Conservation (phyloP, 1,284 basidiomycete species). For the Amylostereum areolatum region DNA sequence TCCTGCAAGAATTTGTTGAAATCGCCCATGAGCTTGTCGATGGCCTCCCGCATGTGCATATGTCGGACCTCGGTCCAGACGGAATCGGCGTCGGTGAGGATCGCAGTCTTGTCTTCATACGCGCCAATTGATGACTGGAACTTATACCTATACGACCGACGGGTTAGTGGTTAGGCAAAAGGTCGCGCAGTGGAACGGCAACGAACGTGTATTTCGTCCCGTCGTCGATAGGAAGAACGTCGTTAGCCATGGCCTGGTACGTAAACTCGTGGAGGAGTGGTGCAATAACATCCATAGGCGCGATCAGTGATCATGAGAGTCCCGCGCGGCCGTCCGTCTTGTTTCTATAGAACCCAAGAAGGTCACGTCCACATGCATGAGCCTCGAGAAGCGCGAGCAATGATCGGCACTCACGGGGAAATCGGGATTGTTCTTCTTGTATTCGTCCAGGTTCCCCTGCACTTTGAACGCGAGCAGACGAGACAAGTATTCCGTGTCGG, state of each 20-base stretch:
- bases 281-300: slow-evolving; percentile 86
- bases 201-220: slow-evolving; percentile 83
- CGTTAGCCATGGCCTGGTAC: slow-evolving; percentile 98
- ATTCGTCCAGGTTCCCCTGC: slow-evolving; percentile 77
- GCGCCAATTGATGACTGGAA: slow-evolving; percentile 80
- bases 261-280: slow-evolving; percentile 97
- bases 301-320: slow-evolving; percentile 93
- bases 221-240: slow-evolving; percentile 84
- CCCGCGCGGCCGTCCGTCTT: slow-evolving; percentile 66
- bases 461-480: slow-evolving; percentile 80
- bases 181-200: not conserved
- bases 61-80: slow-evolving; percentile 93
- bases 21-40: slow-evolving; percentile 92
- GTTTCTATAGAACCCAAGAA: slow-evolving; percentile 62
- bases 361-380: not conserved
- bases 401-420: slow-evolving; percentile 61
- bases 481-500: slow-evolving; percentile 67
- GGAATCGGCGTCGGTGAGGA: slow-evolving; percentile 79
- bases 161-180: not conserved
- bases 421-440: slow-evolving; percentile 80
- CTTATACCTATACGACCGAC: slow-evolving; percentile 57
- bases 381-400: not conserved
- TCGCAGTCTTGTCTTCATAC: slow-evolving; percentile 83
- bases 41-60: slow-evolving; percentile 97
- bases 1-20: slow-evolving; percentile 93